Evolutionary conservation across 2,329 filamentous ascomycete species (phyloP), one percentile per base, ranked within the genome.

Genomic region (Rutstroemia sydowiana): DNA sequence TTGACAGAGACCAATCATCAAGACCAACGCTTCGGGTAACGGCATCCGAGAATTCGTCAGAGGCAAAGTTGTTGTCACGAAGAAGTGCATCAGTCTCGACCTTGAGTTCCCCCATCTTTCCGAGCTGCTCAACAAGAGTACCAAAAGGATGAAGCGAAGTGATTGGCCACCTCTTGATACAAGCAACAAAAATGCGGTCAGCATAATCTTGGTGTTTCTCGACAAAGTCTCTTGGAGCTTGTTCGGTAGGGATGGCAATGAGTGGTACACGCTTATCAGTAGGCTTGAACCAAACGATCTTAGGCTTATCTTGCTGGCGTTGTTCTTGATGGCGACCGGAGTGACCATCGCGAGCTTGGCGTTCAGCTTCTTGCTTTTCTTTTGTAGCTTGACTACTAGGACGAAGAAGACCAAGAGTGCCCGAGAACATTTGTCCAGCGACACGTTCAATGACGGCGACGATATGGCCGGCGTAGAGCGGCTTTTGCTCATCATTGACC

Each of bases 281-380:
- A 53, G 93, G 93, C 77, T 98, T 98, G 76, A 98, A 98, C 93
- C 93, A 98, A 39, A 98, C 93, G 71, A 98, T 98, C 82, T 98
- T 98, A 57, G 93, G 93, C 73, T 96, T 96, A 59, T 98, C 93
- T 68, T 95, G 90, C 57, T 88, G 82, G 49, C 91, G 88, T 59
- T 86, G 84, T 56, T 91, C 88, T 59, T 93, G 84, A 48, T 84
- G 80, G 57, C 86, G 84, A 49, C 73, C 72, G 58, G 79, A 78
- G 59, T 75, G 78, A 57, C 91, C 92, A 67, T 97, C 92, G 61
- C 92, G 85, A 62, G 91, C 90, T 60, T 88, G 86, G 57, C 93
- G 84, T 75, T 98, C 93, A 41, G 93, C 93, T 69, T 98, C 93
- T 69, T 98, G 93, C 75, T 97, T 97, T 75, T 98, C 93, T 75